phyloP scores from a whole-genome alignment of 805 yeast species.

The Candida krabiensis region DNA sequence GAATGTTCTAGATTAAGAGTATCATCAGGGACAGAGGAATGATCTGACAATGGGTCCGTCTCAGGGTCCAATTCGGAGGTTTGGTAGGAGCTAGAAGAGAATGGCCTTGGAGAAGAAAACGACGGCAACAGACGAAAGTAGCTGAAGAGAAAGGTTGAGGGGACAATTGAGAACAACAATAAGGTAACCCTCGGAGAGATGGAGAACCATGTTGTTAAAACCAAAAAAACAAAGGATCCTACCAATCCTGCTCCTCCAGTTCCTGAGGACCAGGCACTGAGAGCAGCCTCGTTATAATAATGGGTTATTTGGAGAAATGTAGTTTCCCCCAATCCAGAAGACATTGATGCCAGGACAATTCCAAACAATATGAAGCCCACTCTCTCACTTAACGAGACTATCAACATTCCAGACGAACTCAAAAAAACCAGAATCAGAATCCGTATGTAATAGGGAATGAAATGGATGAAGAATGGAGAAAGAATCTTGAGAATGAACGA shows the following conservation, averaged over 20 bases:
- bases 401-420: slow-evolving; percentile 73
- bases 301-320: slow-evolving; percentile 89
- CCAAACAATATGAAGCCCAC: slow-evolving; percentile 56
- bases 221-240: slow-evolving; percentile 73
- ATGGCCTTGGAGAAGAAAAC: not conserved
- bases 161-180: slow-evolving; percentile 49
- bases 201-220: slow-evolving; percentile 68
- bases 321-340: slow-evolving; percentile 89
- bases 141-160: slow-evolving; percentile 27
- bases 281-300: slow-evolving; percentile 54
- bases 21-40: not conserved
- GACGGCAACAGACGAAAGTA: slow-evolving; percentile 30
- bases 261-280: slow-evolving; percentile 90
- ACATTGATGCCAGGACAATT: slow-evolving; percentile 72
- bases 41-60: slow-evolving; percentile 1
- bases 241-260: slow-evolving; percentile 94
- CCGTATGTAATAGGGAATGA: slow-evolving; percentile 56
- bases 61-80: no score
- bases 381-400: slow-evolving; percentile 48
- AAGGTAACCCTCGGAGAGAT: slow-evolving; percentile 56
- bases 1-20: not conserved
- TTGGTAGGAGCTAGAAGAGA: slow-evolving; percentile 2
- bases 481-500: slow-evolving; percentile 66
- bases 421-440: slow-evolving; percentile 53
- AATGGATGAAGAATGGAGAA: slow-evolving; percentile 80